These are phyloP conservation scores for Pilatotrama ljubarskyi DNA, from an alignment of 768 basidiomycete genomes.

Conservation along the genomic window DNA sequence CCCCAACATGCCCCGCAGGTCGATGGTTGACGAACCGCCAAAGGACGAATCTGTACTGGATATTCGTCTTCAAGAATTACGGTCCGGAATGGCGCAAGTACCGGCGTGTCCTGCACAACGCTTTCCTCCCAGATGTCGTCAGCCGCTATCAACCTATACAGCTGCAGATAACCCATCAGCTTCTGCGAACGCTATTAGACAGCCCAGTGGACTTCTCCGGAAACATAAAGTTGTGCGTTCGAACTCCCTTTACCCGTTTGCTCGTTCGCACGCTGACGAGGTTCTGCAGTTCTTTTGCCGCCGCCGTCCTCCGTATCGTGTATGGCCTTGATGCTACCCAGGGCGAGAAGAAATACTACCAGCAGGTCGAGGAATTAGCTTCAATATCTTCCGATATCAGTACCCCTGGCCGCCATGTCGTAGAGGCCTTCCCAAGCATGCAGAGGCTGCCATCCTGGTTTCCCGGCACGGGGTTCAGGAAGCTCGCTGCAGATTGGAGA, in stretches of 20 bases:
- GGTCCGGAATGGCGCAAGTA: constrained; percentile 11
- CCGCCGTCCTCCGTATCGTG: constrained; percentile 42
- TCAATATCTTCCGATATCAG: constrained; percentile 11
- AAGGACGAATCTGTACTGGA: constrained; percentile 18
- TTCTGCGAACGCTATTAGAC: constrained; percentile 8
- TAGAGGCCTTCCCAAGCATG: constrained; percentile 37
- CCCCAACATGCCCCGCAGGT: too few species aligned
- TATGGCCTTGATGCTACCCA: constrained; percentile 45
- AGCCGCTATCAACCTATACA: constrained; percentile 1
- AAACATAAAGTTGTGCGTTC: constrained; percentile 14
- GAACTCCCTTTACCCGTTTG: neutral
- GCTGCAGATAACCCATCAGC: neutral
- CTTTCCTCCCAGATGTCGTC: constrained; percentile 21
- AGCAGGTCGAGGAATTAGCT: constrained; percentile 7
- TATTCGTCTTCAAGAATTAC: constrained; percentile 18
- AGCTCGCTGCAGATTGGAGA: constrained; percentile 62
- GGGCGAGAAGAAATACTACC: constrained; percentile 33
- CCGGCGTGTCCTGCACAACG: constrained; percentile 11
- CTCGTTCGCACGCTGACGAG: neutral
- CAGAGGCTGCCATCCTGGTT: constrained; percentile 62
- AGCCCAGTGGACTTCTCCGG: constrained; percentile 7
- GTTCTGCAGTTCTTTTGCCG: constrained; percentile 61
- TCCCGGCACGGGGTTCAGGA: constrained; percentile 68
- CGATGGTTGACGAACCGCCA: constrained; percentile 35
- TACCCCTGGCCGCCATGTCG: constrained; percentile 12